phyloP scores from a whole-genome alignment of 257 asterid genomes.

The Scutellaria barbata region DNA sequence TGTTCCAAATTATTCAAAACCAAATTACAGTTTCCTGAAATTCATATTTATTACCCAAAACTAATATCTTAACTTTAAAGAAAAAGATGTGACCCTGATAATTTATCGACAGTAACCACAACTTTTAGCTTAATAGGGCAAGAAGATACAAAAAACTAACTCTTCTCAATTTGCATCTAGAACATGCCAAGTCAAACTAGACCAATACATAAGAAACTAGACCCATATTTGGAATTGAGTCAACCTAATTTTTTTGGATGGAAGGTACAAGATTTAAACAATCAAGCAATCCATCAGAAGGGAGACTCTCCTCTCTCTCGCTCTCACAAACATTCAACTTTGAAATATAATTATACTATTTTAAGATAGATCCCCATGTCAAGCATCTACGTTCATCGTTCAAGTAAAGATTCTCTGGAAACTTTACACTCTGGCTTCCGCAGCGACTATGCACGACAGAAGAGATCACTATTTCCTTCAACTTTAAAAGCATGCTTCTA shows the following conservation, averaged over 20 bases:
- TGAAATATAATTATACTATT: neutral
- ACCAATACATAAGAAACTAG: neutral
- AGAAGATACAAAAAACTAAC: neutral
- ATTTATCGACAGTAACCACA: too few relatives aligned
- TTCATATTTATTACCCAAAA: neutral
- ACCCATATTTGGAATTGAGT: neutral
- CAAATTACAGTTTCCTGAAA: neutral
- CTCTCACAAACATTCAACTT: neutral
- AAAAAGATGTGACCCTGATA: neutral
- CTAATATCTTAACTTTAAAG: neutral
- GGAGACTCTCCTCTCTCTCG: neutral
- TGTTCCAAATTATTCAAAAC: neutral
- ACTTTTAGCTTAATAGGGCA: neutral
- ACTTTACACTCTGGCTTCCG: neutral
- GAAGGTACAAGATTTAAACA: too few relatives aligned
- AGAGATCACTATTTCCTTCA: too few relatives aligned
- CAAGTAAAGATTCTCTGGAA: neutral
- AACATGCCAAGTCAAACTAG: neutral
- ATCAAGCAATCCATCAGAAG: too few relatives aligned
- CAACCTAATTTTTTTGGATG: too few relatives aligned
- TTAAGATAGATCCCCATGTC: neutral
- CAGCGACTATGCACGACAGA: slow-evolving; percentile 1
- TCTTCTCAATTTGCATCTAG: neutral
- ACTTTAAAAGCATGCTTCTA: too few relatives aligned
- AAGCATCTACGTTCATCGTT: neutral